Base-by-base conservation (phyloP, 2,329 filamentous ascomycete species). In the Calcarisporium arbuscula region DNA sequence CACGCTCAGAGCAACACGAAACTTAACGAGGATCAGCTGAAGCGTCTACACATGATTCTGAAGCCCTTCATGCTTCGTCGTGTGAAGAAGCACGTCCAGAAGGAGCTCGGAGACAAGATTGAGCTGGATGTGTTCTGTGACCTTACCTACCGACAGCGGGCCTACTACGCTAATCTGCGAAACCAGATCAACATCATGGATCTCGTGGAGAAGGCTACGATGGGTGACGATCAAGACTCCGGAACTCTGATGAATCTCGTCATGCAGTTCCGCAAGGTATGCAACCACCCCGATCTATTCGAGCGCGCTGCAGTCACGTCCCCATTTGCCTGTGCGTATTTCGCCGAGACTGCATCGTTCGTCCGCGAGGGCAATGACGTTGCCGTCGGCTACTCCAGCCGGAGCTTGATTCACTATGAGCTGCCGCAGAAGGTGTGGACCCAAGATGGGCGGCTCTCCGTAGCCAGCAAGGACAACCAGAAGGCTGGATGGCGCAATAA, bases 251-350 rank as follows among this genome's bases (percentile, higher is more conserved):
- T 98, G 92, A 98, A 98, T 61, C 70, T 98, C 45, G 92, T 98
- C 44, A 98, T 98, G 92, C 92, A 98, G 63, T 98, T 98, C 75
- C 80, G 92, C 50, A 98, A 98, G 65, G 92, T 98, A 38, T 98
- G 92, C 67, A 98, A 98, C 54, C 92, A 98, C 56, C 92, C 92
- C 0, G 92, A 98, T 62, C 64, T 98, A 21, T 98, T 98, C 49
- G 89, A 98, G 61, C 82, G 92, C 29, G 89, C 90, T 8, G 90
- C 96, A 41, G 94, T 87, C 8, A 82, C 77, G 17, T 95, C 89
- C 8, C 87, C 92, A 0, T 82, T 90, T 50, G 83, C 86, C 1
- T 80, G 83, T 49, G 78, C 80, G n/a, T 77, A 82, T 56, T 98
- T 90, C 60, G 92, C 89, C 11, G 92, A 98, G 65, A 95, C 90